Percentiles rank a stretch among this genome's conserved stretches.
Evolutionary conservation across 2,329 filamentous ascomycete genomes (phyloP).

Genomic region (Colletotrichum sublineola): DNA sequence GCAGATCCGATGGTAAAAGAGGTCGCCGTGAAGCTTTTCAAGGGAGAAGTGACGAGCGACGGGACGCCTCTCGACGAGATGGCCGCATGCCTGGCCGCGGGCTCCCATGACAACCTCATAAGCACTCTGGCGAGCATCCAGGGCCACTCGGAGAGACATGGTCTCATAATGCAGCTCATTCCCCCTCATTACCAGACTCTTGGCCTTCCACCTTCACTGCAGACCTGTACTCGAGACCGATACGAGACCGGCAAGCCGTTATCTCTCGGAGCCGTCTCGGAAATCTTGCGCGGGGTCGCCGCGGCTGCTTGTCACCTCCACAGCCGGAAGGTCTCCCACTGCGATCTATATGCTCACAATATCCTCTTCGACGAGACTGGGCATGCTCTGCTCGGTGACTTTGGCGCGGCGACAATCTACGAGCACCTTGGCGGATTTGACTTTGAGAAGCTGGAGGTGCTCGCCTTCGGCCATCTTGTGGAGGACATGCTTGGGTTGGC

Average conservation of each 20-base stretch:
- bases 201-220: conserved; percentile 58
- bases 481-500: conserved; percentile 59
- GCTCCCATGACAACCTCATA: conserved; percentile 61
- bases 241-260: conserved; percentile 52
- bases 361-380: conserved; percentile 56
- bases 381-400: conserved; percentile 62
- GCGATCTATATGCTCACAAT: conserved; percentile 63
- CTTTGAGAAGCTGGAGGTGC: conserved; percentile 60
- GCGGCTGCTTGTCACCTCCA: conserved; percentile 60
- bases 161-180: conserved; percentile 62
- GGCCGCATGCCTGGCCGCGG: conserved; percentile 60
- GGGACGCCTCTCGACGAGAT: conserved; percentile 64
- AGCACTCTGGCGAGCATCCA: conserved; percentile 59
- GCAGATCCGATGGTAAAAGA: conserved; percentile 48
- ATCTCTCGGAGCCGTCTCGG: conserved; percentile 48
- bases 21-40: conserved; percentile 64
- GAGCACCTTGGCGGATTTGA: conserved; percentile 43
- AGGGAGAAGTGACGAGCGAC: conserved; percentile 61
- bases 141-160: conserved; percentile 56
- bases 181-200: conserved; percentile 58
- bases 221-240: conserved; percentile 60
- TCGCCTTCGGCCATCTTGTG: conserved; percentile 62
- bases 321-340: conserved; percentile 57
- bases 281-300: conserved; percentile 57
- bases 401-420: conserved; percentile 63